These are phyloP conservation scores for Colletotrichum eleusines DNA, from an alignment of 2,329 filamentous ascomycete species.

Conservation along the genomic window DNA sequence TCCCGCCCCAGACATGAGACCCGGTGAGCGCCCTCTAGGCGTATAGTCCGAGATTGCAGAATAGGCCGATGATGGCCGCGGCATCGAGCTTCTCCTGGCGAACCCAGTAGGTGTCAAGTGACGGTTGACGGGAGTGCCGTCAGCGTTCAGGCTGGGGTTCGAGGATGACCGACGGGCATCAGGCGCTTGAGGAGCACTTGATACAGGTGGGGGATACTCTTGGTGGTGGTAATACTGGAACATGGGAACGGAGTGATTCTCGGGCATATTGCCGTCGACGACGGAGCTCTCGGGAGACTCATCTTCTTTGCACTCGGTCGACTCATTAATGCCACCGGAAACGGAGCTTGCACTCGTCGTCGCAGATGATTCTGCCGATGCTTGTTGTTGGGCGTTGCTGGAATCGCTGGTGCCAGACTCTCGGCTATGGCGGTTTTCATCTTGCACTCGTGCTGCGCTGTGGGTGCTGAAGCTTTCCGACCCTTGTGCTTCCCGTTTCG, in stretches of 20 bases:
- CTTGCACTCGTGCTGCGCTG: conserved; percentile 51
- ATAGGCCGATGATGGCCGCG: conserved; percentile 81
- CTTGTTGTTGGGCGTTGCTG: conserved; percentile 62
- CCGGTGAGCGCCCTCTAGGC: conserved; percentile 72
- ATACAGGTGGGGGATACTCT: conserved; percentile 56
- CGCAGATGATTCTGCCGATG: conserved; percentile 65
- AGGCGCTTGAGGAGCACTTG: conserved; percentile 57
- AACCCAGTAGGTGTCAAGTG: conserved; percentile 72
- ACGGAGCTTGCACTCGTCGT: conserved; percentile 69
- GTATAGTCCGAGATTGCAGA: conserved; percentile 79
- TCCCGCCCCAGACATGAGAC: conserved; percentile 55
- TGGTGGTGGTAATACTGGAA: conserved; percentile 74
- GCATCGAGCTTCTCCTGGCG: conserved; percentile 68
- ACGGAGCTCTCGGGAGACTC: conserved; percentile 65
- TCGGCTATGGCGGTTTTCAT: conserved; percentile 61
- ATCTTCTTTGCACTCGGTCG: conserved; percentile 57
- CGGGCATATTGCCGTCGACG: conserved; percentile 57
- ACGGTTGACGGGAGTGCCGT: conserved; percentile 65
- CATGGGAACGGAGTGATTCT: conserved; percentile 63
- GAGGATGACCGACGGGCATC: conserved; percentile 59
- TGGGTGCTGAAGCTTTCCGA: conserved; percentile 50
- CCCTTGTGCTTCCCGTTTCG: conserved; percentile 42
- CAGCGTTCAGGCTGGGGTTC: conserved; percentile 62
- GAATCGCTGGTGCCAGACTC: conserved; percentile 63
- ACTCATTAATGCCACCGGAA: conserved; percentile 61